A percentile compares a stretch with the other conserved stretches of the same genome.
These are phyloP conservation scores for Panellus pusillus DNA, from an alignment of 768 basidiomycete genomes.

Conservation along the genomic window DNA sequence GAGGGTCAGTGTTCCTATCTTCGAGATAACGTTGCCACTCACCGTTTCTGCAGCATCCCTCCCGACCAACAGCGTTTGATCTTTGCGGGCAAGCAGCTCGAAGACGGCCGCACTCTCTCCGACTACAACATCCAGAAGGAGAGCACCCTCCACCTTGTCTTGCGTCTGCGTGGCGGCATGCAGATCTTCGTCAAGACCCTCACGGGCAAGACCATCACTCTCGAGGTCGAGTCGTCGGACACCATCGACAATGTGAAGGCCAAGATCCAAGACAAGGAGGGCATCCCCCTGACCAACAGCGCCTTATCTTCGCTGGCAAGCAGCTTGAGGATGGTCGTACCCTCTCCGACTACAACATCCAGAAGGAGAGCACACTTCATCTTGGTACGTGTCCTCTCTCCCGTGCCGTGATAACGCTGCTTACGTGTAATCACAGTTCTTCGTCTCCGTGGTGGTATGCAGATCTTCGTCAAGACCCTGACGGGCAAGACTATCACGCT, in stretches of 20 bases:
- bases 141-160: constrained; percentile 54
- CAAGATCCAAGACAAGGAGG: constrained; percentile 87
- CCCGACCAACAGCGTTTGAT: constrained; percentile 80
- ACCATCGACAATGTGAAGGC: constrained; percentile 79
- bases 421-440: constrained; percentile 48
- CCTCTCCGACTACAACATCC: constrained; percentile 87
- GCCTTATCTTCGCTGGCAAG: constrained; percentile 95
- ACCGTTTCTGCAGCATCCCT: constrained; percentile 50
- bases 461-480: constrained; percentile 79
- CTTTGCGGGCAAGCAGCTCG: constrained; percentile 82
- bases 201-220: constrained; percentile 89
- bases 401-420: not conserved
- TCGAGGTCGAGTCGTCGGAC: constrained; percentile 79
- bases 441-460: constrained; percentile 90
- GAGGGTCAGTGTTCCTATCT: constrained; percentile 52
- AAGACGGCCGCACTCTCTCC: constrained; percentile 76
- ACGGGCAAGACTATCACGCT: constrained; percentile 94
- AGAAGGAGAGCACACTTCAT: constrained; percentile 94
- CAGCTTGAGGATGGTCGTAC: constrained; percentile 94
- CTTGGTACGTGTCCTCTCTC: constrained; percentile 32
- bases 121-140: constrained; percentile 72
- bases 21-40: constrained; percentile 2
- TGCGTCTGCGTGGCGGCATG: constrained; percentile 54
- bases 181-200: constrained; percentile 89
- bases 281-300: constrained; percentile 90